Conservation (phyloP, 441 rosid genomes). For the Metrosideros polymorpha region DNA sequence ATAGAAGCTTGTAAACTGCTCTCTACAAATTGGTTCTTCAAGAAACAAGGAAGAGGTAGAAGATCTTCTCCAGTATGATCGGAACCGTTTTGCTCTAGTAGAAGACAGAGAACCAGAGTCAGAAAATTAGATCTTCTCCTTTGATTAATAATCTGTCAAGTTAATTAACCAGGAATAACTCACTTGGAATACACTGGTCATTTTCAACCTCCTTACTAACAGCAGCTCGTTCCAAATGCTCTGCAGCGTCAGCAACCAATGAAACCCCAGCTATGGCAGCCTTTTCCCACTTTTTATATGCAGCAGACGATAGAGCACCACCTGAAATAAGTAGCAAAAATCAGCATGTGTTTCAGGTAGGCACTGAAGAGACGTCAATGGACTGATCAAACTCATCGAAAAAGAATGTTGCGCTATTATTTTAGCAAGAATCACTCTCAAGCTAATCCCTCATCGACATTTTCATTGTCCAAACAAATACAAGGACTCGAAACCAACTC, state of each 20-base stretch:
- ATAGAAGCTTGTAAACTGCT: constrained; percentile 31
- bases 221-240: constrained; percentile 75
- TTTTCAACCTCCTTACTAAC: constrained; percentile 38
- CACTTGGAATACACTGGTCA: constrained; percentile 32
- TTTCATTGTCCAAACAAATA: background rate
- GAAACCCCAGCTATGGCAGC: constrained; percentile 99
- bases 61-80: constrained; percentile 32
- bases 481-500: background rate
- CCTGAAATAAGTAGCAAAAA: constrained; percentile 3
- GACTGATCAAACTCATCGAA: background rate
- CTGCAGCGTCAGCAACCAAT: constrained; percentile 99
- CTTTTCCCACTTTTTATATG: constrained; percentile 92
- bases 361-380: background rate
- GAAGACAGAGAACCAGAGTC: constrained; percentile 9
- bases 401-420: background rate
- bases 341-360: background rate
- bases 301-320: constrained; percentile 43
- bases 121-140: background rate
- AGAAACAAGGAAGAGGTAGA: constrained; percentile 30
- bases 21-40: constrained; percentile 38
- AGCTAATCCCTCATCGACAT: background rate
- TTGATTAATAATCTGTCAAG: constrained; percentile 5
- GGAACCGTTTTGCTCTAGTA: constrained; percentile 31
- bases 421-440: background rate
- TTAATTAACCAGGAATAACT: background rate